Evolutionary conservation across 2,329 filamentous ascomycete genomes (phyloP).

Genomic region (Talaromyces piceae): DNA sequence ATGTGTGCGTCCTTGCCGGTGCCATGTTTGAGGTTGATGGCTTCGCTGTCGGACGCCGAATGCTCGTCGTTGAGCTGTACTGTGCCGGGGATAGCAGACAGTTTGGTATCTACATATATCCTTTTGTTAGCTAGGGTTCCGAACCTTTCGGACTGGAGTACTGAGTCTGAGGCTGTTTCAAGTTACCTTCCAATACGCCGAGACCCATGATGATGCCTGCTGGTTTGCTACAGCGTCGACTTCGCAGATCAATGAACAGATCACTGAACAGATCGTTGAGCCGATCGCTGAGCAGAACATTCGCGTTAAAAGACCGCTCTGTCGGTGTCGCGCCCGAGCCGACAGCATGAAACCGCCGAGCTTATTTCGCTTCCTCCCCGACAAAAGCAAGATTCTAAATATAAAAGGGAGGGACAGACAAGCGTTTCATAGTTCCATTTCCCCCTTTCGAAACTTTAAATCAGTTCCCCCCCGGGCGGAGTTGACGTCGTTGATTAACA

Average conservation of each 20-base stretch:
- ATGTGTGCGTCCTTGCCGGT: constrained; percentile 13
- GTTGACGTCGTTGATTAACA: no score
- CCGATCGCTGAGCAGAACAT: no score
- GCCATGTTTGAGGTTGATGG: constrained; percentile 13
- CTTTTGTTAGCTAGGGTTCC: neutral
- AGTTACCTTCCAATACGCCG: neutral
- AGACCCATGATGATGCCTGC: neutral
- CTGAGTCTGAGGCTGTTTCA: no score
- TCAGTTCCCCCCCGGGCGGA: no score
- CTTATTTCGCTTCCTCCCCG: neutral
- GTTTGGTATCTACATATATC: neutral
- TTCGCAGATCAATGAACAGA: no score
- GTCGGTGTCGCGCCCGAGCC: neutral
- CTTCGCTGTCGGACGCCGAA: neutral
- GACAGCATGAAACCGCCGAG: no score
- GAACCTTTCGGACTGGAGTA: no score
- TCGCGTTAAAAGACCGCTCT: neutral
- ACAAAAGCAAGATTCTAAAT: neutral
- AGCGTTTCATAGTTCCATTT: no score
- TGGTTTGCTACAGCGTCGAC: no score
- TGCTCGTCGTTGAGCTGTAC: neutral
- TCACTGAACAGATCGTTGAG: no score
- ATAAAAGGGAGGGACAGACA: no score
- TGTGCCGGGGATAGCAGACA: neutral
- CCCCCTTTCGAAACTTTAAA: no score